phyloP scores from a whole-genome alignment of 495 filamentous ascomycete species.

The Mytilinidion resinicola region DNA sequence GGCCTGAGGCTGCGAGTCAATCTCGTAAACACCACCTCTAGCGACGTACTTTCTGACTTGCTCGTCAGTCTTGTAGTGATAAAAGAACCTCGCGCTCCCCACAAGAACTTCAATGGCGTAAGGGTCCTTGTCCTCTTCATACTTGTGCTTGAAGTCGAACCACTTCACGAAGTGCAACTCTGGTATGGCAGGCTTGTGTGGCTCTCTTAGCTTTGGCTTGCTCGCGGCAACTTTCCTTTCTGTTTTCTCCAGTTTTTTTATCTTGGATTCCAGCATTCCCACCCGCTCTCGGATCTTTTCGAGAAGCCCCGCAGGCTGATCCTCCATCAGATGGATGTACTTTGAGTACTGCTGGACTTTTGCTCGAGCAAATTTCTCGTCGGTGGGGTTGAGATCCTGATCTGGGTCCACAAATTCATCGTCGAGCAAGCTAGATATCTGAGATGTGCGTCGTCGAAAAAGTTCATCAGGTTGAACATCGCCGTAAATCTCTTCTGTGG shows the following conservation, averaged over 20 bases:
- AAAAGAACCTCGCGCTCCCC: not conserved
- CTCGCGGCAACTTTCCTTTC: not conserved
- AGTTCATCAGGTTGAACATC: not conserved
- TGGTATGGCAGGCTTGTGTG: not conserved
- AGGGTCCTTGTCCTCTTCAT: not conserved
- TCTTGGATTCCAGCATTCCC: not conserved
- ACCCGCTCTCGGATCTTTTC: not conserved
- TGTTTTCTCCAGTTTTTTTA: not conserved
- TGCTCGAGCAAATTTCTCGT: not conserved
- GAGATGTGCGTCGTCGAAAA: not conserved
- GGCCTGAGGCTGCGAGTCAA: not conserved
- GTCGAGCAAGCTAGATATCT: not conserved
- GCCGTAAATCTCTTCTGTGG: not conserved
- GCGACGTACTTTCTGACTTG: constrained; percentile 2
- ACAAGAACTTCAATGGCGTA: constrained; percentile 1
- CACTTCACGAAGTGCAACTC: constrained; percentile 1
- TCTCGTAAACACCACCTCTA: not conserved
- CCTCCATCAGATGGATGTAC: not conserved
- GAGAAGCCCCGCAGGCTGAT: too few species aligned
- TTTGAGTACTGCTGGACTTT: constrained; percentile 1
- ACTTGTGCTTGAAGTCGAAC: constrained; percentile 4
- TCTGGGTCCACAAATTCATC: not conserved
- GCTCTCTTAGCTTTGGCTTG: not conserved
- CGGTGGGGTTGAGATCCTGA: not conserved
- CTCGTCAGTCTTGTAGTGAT: not conserved